These are phyloP conservation scores for Chlorophyllum brunneum DNA, from an alignment of 768 basidiomycete genomes.

Conservation along the genomic window DNA sequence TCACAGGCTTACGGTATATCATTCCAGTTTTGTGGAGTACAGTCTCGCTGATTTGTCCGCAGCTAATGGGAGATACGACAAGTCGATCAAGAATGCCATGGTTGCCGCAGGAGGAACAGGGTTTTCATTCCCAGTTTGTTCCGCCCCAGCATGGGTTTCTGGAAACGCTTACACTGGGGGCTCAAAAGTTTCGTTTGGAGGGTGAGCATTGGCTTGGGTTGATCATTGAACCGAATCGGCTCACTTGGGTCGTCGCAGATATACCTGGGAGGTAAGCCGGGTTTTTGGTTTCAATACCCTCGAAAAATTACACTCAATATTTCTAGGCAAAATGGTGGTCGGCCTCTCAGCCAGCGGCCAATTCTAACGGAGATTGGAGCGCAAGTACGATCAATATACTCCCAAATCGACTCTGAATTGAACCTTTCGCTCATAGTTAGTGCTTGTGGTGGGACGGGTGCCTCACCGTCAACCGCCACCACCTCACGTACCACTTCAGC, in stretches of 20 bases:
- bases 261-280: conserved; percentile 64
- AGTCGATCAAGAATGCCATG: conserved; percentile 57
- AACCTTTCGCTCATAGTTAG: conserved; percentile 36
- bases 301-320: background rate
- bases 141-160: conserved; percentile 48
- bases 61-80: conserved; percentile 59
- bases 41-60: background rate
- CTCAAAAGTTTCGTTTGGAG: conserved; percentile 48
- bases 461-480: conserved; percentile 10
- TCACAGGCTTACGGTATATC: conserved; percentile 44
- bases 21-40: conserved; percentile 25
- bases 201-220: conserved; percentile 32
- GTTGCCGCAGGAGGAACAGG: conserved; percentile 62
- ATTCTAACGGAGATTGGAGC: conserved; percentile 58
- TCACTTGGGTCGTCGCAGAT: conserved; percentile 28
- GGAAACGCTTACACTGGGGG: conserved; percentile 50
- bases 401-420: background rate
- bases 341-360: conserved; percentile 38
- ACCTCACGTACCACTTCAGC: conserved; percentile 20
- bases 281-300: background rate
- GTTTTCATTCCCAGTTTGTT: conserved; percentile 61
- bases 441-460: conserved; percentile 34
- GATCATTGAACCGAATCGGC: background rate
- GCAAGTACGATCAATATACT: conserved; percentile 39
- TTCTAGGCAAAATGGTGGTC: conserved; percentile 63